Conservation (phyloP, 805 yeast species). For the Saturnispora quitensis region DNA sequence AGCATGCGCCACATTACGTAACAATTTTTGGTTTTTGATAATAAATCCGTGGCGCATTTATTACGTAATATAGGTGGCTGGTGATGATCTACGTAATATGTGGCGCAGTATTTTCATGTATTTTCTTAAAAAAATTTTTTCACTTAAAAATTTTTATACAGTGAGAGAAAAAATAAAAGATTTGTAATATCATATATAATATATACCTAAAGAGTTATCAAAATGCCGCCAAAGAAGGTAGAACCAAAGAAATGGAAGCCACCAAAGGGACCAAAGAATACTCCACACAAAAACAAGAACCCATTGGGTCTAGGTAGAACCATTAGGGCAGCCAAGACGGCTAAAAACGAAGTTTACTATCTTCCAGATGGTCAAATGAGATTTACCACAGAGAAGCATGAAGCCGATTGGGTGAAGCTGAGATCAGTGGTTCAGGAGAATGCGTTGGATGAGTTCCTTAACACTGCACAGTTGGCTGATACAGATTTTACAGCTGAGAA, state of each 20-base stretch:
- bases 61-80: neutral
- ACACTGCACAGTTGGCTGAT: slow-evolving; percentile 92
- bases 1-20: neutral
- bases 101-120: too few relatives aligned
- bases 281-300: slow-evolving; percentile 75
- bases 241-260: slow-evolving; percentile 71
- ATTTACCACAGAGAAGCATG: slow-evolving; percentile 77
- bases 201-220: neutral
- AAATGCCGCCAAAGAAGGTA: slow-evolving; percentile 13
- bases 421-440: slow-evolving; percentile 93
- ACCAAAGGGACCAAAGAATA: slow-evolving; percentile 90
- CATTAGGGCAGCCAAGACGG: slow-evolving; percentile 62
- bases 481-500: slow-evolving; percentile 94
- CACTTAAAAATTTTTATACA: neutral
- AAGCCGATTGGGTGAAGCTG: slow-evolving; percentile 82
- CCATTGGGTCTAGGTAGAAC: slow-evolving; percentile 79
- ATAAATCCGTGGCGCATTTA: neutral
- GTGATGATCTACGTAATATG: neutral
- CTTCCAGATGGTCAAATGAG: slow-evolving; percentile 84
- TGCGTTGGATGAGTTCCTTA: slow-evolving; percentile 87
- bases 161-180: neutral
- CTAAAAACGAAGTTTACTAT: slow-evolving; percentile 59
- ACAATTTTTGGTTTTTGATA: too few relatives aligned
- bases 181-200: neutral
- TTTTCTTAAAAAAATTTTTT: neutral